phyloP scores from a whole-genome alignment of 306 rosid genomes.

The Glycyrrhiza uralensis region DNA sequence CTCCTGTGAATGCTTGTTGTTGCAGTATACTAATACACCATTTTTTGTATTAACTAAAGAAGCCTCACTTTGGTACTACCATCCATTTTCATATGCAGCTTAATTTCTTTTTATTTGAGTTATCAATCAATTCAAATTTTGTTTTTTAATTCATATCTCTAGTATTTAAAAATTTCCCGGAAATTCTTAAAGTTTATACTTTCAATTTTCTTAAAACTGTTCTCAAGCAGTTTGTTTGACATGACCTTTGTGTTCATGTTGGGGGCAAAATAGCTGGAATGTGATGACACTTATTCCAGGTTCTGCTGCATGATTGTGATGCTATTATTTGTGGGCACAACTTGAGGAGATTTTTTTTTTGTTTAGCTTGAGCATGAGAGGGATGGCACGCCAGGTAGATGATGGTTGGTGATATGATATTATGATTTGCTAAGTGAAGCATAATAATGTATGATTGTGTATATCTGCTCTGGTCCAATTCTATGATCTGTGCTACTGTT shows the following conservation, averaged over 20 bases:
- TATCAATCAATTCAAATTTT: not conserved
- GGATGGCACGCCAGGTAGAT: slow-evolving; percentile 22
- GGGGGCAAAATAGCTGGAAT: slow-evolving; percentile 11
- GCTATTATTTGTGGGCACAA: slow-evolving; percentile 19
- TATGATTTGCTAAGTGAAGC: slow-evolving; percentile 34
- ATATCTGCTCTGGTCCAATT: slow-evolving; percentile 18
- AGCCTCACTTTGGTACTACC: not conserved
- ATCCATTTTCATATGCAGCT: not conserved
- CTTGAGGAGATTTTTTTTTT: slow-evolving; percentile 13
- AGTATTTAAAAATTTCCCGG: not conserved
- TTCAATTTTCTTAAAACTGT: not conserved
- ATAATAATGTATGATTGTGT: slow-evolving; percentile 26
- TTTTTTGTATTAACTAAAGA: not conserved
- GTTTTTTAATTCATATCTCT: not conserved
- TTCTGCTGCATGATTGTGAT: slow-evolving; percentile 13
- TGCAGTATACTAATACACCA: not conserved
- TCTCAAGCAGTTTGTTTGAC: not conserved
- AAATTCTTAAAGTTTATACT: not conserved
- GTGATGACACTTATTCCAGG: slow-evolving; percentile 14
- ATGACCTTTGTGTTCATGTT: slow-evolving; percentile 1
- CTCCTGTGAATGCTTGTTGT: not conserved
- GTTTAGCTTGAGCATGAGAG: slow-evolving; percentile 16
- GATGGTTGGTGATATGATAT: slow-evolving; percentile 34
- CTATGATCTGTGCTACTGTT: slow-evolving; percentile 20
- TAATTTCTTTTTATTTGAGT: not conserved